Evolutionary conservation across 768 basidiomycete genomes (phyloP).

Genomic region (Pholiota molesta): DNA sequence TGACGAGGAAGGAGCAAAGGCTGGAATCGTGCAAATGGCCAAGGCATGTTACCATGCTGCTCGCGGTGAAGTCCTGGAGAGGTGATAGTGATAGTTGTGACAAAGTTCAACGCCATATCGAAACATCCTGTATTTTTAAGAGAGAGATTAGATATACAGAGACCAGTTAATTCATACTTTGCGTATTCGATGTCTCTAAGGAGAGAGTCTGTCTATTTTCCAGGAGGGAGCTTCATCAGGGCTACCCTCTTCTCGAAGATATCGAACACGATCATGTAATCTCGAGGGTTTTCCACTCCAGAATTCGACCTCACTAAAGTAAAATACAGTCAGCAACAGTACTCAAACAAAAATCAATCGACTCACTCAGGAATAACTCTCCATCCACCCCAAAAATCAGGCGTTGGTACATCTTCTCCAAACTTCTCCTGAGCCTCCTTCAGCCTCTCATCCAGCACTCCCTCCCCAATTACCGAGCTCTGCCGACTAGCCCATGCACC

Average conservation of each 20-base stretch:
- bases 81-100: background rate
- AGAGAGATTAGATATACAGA: background rate
- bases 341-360: background rate
- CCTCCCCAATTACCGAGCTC: constrained; percentile 77
- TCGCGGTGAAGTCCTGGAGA: constrained; percentile 31
- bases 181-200: constrained; percentile 37
- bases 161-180: background rate
- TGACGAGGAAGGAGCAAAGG: constrained; percentile 42
- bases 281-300: constrained; percentile 97
- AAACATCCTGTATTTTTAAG: no score
- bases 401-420: constrained; percentile 67
- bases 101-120: no score
- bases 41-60: constrained; percentile 46
- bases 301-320: constrained; percentile 87
- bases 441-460: constrained; percentile 64
- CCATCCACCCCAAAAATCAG: constrained; percentile 98
- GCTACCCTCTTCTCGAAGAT: constrained; percentile 56
- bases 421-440: constrained; percentile 62
- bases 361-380: constrained; percentile 87
- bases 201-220: constrained; percentile 81
- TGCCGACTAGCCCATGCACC: constrained; percentile 96
- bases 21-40: constrained; percentile 43
- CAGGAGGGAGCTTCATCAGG: constrained; percentile 59
- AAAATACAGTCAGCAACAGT: constrained; percentile 12
- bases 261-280: constrained; percentile 87